A percentile compares a stretch with the other conserved stretches of the same genome.
These are phyloP conservation scores for Rhododendron ferrugineum DNA, from an alignment of 148 eudicot genomes.

Conservation along the genomic window DNA sequence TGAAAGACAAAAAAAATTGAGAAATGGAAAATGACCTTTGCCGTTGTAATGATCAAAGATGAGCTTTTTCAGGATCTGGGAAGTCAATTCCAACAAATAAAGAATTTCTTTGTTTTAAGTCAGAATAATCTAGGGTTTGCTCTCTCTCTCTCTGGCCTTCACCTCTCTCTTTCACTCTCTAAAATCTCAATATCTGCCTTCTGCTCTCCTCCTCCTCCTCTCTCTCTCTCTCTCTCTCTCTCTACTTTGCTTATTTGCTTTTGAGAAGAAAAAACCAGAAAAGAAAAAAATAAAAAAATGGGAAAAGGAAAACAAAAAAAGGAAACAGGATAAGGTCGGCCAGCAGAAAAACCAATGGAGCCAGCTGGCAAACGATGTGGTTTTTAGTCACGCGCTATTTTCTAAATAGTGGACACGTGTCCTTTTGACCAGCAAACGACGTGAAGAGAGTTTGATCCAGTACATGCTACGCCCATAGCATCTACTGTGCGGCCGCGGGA, in stretches of 20 bases:
- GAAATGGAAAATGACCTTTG: constrained; percentile 13
- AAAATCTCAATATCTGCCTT: not conserved
- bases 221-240: not conserved
- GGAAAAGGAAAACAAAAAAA: not conserved
- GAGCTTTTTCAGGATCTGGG: constrained; percentile 7
- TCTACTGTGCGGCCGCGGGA: not conserved
- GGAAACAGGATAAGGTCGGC: constrained; percentile 23
- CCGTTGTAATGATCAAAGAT: not conserved
- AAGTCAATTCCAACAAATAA: not conserved
- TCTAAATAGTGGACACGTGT: not conserved
- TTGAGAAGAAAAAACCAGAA: not conserved
- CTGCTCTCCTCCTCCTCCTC: not conserved
- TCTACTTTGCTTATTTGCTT: not conserved
- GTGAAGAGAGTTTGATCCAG: not conserved
- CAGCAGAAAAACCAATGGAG: constrained; percentile 13
- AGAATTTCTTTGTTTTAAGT: constrained; percentile 4
- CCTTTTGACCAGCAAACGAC: not conserved
- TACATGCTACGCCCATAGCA: not conserved
- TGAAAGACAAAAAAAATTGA: not conserved
- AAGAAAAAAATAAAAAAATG: not conserved
- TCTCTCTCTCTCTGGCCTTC: not conserved
- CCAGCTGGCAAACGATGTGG: constrained; percentile 17
- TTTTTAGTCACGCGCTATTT: constrained; percentile 12
- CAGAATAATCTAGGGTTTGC: constrained; percentile 19
- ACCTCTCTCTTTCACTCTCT: not conserved